These are phyloP conservation scores for Alectoria sarmentosa DNA, from an alignment of 495 filamentous ascomycete species.

Conservation along the genomic window DNA sequence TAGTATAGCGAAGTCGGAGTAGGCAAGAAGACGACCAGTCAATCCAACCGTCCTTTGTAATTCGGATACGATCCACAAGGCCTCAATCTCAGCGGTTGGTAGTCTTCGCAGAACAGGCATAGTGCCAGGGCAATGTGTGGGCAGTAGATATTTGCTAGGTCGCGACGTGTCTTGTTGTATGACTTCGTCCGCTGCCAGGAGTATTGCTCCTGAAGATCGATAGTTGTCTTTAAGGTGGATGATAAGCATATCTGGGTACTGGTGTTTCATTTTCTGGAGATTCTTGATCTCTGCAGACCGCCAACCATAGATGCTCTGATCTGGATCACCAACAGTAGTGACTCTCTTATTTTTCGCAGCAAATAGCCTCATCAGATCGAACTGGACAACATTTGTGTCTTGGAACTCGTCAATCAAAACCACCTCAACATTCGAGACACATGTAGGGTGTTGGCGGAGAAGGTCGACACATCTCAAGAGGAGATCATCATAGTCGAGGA, in stretches of 20 bases:
- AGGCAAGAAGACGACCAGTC: conserved; percentile 63
- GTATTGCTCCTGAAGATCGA: conserved; percentile 84
- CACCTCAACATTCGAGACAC: conserved; percentile 82
- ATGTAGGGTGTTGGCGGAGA: conserved; percentile 67
- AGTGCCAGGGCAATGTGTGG: conserved; percentile 76
- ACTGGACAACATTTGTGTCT: conserved; percentile 94
- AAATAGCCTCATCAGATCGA: conserved; percentile 88
- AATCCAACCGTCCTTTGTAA: conserved; percentile 64
- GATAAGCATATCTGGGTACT: conserved; percentile 70
- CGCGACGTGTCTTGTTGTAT: conserved; percentile 86
- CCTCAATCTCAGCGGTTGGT: conserved; percentile 65
- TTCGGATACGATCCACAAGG: conserved; percentile 82
- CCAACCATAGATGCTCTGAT: conserved; percentile 98
- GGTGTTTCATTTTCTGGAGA: conserved; percentile 64
- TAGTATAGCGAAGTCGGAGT: conserved; percentile 79
- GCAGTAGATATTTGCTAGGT: conserved; percentile 67
- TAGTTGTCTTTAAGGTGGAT: conserved; percentile 95
- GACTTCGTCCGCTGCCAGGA: conserved; percentile 71
- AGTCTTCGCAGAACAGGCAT: conserved; percentile 78
- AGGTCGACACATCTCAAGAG: conserved; percentile 79
- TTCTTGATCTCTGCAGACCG: conserved; percentile 95
- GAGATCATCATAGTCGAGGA: conserved; percentile 94
- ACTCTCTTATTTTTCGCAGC: conserved; percentile 65
- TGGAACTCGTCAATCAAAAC: conserved; percentile 98
- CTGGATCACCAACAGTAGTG: conserved; percentile 94